Evolutionary conservation across 2,329 filamentous ascomycete genomes (phyloP), one percentile per base, ranked within the genome.

Genomic region (Nothopassalora personata): DNA sequence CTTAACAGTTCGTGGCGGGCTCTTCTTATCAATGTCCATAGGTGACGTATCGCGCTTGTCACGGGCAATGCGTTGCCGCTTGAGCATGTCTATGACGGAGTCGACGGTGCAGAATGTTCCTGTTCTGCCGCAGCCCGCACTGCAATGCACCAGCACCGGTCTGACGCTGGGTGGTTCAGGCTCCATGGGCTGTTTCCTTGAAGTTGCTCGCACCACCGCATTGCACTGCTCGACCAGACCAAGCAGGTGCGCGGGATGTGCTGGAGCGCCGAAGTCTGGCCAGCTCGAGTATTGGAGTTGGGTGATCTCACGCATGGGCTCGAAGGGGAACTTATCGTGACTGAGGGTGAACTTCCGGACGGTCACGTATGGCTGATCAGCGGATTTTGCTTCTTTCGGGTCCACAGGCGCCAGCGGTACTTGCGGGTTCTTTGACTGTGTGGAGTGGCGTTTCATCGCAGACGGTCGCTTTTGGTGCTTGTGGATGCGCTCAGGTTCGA

Each of bases 41-140:
- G 79, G 76, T 3, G 73, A 74, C 19, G 57, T 53, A 15, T 60
- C n/a, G 65, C 67, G 31, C 64, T 70, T 54, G 59, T 67, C 31
- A 66, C 60, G 72, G 19, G 62, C 63, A 6, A 64, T 48, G 15
- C 79, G 83, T 74, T 96, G 91, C n/a, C 90, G 86, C 77, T 96
- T 96, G 60, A 99, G 78, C 89, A 97, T 96, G 74, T 97, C 92
- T 58, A 97, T 87, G 8, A 97, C 94, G 43, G 88, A 93, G 72
- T 97, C 94, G 15, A 97, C 91, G 0, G 94, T 96, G 73, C 94
- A 97, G 71, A 97, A 99, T 0, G 94, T 93, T 3, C 94, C 94
- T 0, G 94, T 99, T 13, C 94, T 88, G 0, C 94, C 94, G 75
- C 94, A 99, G 0, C 94, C 94, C 4, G 94, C 94, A 56, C 91